Evolutionary conservation across 2,329 filamentous ascomycete genomes (phyloP).

Genomic region (Colletotrichum sidae): DNA sequence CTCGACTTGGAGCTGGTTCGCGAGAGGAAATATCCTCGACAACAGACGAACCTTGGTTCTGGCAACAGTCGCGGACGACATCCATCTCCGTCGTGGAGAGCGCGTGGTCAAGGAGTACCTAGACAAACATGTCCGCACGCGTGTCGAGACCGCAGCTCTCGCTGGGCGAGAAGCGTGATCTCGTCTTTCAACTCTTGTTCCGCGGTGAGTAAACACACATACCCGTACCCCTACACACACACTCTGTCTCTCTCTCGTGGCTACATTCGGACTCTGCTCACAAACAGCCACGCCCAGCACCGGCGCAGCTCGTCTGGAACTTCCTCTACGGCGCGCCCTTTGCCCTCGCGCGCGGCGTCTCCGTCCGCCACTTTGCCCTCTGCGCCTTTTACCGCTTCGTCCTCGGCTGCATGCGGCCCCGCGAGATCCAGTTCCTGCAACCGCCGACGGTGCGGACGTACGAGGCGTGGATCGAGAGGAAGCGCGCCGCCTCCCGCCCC

Average conservation of each 20-base stretch:
- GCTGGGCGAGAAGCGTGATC: slow-evolving; percentile 34
- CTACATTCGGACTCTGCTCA: not conserved
- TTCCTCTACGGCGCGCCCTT: slow-evolving; percentile 29
- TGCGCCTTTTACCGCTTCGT: slow-evolving; percentile 38
- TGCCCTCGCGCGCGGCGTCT: slow-evolving; percentile 38
- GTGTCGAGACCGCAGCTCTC: slow-evolving; percentile 39
- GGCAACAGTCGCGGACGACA: not conserved
- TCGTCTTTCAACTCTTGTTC: slow-evolving; percentile 34
- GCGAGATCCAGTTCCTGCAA: slow-evolving; percentile 41
- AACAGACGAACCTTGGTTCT: slow-evolving; percentile 25
- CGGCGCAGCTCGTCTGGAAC: slow-evolving; percentile 32
- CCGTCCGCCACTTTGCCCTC: slow-evolving; percentile 37
- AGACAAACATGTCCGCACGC: slow-evolving; percentile 10
- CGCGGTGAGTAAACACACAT: slow-evolving; percentile 29
- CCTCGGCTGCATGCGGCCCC: slow-evolving; percentile 24
- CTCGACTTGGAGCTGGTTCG: not conserved
- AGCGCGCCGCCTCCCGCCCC: slow-evolving; percentile 23
- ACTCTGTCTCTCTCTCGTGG: too few relatives aligned
- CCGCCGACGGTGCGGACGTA: slow-evolving; percentile 40
- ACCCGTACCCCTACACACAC: too few relatives aligned
- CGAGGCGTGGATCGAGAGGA: slow-evolving; percentile 40
- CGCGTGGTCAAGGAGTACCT: not conserved
- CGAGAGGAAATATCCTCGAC: not conserved
- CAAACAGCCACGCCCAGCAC: slow-evolving; percentile 16
- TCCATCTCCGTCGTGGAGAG: too few relatives aligned